Conservation (phyloP, 495 filamentous ascomycete species). For the Sporormia fimetaria region DNA sequence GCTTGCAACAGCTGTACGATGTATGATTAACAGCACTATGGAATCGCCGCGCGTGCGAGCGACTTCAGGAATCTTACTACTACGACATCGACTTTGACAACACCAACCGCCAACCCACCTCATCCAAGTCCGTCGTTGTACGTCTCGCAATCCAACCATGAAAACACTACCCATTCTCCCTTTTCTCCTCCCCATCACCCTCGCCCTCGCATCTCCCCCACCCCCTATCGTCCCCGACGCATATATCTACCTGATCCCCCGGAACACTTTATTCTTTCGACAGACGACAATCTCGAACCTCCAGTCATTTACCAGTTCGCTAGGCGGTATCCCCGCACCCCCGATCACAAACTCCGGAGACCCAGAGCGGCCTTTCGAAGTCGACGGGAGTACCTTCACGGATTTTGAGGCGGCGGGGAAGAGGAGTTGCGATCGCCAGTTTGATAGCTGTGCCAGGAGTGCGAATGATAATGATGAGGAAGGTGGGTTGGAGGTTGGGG, state of each 20-base stretch:
- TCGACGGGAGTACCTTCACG: conserved; percentile 43
- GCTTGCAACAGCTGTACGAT: no score
- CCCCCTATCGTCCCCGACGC: conserved; percentile 8
- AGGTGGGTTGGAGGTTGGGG: conserved; percentile 2
- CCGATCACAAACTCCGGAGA: conserved; percentile 37
- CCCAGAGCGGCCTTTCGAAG: conserved; percentile 41
- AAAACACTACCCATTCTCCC: conserved; percentile 1
- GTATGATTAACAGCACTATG: no score
- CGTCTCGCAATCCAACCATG: not conserved
- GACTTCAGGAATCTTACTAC: no score
- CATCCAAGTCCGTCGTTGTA: not conserved
- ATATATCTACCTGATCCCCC: conserved; percentile 14
- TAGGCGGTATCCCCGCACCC: conserved; percentile 43
- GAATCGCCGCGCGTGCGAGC: no score
- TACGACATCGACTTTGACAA: no score
- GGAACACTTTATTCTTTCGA: conserved; percentile 19
- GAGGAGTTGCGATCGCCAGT: conserved; percentile 22
- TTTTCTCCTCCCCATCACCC: conserved; percentile 2
- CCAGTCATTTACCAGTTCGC: conserved; percentile 45
- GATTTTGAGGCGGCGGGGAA: conserved; percentile 17
- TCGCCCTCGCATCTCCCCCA: conserved; percentile 2
- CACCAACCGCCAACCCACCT: not conserved
- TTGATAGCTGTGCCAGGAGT: conserved; percentile 10
- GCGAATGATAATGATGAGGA: conserved; percentile 8
- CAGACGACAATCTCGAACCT: conserved; percentile 37